phyloP scores from a whole-genome alignment of 306 rosid genomes.

The Fagus sylvatica region DNA sequence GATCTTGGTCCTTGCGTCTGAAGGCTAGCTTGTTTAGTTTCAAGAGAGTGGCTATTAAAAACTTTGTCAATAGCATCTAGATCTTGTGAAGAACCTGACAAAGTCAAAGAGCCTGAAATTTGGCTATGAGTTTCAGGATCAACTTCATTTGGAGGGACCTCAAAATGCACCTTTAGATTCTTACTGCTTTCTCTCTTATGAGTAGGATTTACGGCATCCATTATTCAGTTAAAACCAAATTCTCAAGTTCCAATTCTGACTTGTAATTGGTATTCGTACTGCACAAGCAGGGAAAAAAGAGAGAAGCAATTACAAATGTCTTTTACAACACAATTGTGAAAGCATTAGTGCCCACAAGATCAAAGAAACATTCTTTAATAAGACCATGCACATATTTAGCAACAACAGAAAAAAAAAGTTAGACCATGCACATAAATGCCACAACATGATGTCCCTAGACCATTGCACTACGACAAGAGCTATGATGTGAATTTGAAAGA shows the following conservation, averaged over 20 bases:
- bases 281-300: not conserved
- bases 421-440: not conserved
- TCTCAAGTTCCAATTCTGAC: not conserved
- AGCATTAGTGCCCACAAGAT: not conserved
- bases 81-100: slow-evolving; percentile 36
- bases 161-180: slow-evolving; percentile 39
- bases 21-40: slow-evolving; percentile 11
- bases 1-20: not conserved
- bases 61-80: slow-evolving; percentile 10
- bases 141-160: slow-evolving; percentile 25
- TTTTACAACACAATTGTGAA: not conserved
- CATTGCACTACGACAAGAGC: not conserved
- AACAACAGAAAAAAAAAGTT: no score
- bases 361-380: not conserved
- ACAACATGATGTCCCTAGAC: not conserved
- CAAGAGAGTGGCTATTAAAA: not conserved
- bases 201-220: slow-evolving; percentile 37
- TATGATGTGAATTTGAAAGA: not conserved
- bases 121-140: not conserved
- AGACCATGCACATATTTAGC: not conserved
- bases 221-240: not conserved
- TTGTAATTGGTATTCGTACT: not conserved
- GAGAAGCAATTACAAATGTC: not conserved
- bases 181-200: slow-evolving; percentile 31
- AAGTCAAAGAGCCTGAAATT: slow-evolving; percentile 25